These are phyloP conservation scores for Ustilaginoidea virens DNA, from an alignment of 2,329 filamentous ascomycete species.

Conservation along the genomic window DNA sequence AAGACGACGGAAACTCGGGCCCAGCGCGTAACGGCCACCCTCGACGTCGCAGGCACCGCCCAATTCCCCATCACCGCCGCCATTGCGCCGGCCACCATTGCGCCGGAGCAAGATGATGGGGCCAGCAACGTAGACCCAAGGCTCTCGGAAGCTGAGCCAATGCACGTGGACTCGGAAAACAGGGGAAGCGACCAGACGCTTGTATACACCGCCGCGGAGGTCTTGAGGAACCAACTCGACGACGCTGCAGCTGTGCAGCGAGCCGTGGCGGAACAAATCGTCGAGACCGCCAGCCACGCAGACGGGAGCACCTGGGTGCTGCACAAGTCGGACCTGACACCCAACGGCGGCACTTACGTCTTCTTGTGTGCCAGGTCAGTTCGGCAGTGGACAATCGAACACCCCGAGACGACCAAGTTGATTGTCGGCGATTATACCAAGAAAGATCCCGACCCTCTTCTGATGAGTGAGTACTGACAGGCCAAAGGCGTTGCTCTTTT, in stretches of 20 bases:
- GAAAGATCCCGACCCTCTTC: constrained; percentile 28
- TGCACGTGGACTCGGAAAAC: constrained; percentile 4
- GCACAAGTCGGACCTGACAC: constrained; percentile 25
- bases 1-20: constrained; percentile 32
- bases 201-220: constrained; percentile 28
- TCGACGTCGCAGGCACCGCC: constrained; percentile 29
- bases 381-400: constrained; percentile 33
- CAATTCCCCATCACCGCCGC: too few species aligned
- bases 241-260: constrained; percentile 33
- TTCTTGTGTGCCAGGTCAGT: constrained; percentile 38
- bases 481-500: background rate
- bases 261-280: constrained; percentile 32
- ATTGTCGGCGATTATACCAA: constrained; percentile 33
- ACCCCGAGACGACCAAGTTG: constrained; percentile 23
- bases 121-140: constrained; percentile 19
- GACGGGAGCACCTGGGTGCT: constrained; percentile 35
- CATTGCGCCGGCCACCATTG: constrained; percentile 21
- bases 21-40: constrained; percentile 29
- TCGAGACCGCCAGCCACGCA: constrained; percentile 23
- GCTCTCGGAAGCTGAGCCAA: constrained; percentile 14
- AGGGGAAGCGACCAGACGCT: constrained; percentile 15
- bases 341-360: constrained; percentile 36
- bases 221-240: constrained; percentile 30
- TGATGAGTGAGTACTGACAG: constrained; percentile 22
- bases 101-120: constrained; percentile 20